Evolutionary conservation across 1,139 yeast genomes (phyloP), one percentile per base, ranked within the genome.

Genomic region (Taphrina pruni): DNA sequence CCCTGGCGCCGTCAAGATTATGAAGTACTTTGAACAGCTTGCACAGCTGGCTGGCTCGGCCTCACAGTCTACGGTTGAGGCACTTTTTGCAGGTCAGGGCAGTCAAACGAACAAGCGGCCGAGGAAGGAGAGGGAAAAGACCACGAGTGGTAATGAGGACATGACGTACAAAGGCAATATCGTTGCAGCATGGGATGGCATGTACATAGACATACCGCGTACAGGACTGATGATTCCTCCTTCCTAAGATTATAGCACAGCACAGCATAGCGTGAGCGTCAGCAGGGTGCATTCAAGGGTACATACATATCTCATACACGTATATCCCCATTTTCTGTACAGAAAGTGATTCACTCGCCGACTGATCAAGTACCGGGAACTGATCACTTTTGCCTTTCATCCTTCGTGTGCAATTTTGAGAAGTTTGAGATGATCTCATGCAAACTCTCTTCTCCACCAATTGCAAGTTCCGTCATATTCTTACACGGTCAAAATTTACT

Each of bases 181-280:
- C 32, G 36, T 64, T 1, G 67, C 67, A 21, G 67, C 67, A 7
- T 64, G 52, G 58, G 67, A 64, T 38, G 67, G 67, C 17, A 55
- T 54, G 67, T 43, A 26, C 9, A n/a, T 64, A 17, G 67, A 64
- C 39, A 64, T 64, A 6, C 67, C 67, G 6, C 32, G 39, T 0
- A 54, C 67, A 7, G 52, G 65, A 17, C 48, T 45, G 20, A 45
- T 14, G 48, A 45, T 14, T n/a, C 48, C 36, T 5, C 32, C 32
- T 2, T 2, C 2, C 32, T 26, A 4, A 26, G 4, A 4, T 26
- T 26, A 26, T 26, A 26, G 32, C 32, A 26, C 32, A 26, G 32
- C 32, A 26, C 32, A 26, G 32, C 32, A 26, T 26, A 26, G 32
- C 32, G 4, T 26, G 32, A 26, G 32, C 32, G 32, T 26, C 32